These are phyloP conservation scores for Hyphopichia burtonii DNA, from an alignment of 1,139 yeast species.

Conservation along the genomic window DNA sequence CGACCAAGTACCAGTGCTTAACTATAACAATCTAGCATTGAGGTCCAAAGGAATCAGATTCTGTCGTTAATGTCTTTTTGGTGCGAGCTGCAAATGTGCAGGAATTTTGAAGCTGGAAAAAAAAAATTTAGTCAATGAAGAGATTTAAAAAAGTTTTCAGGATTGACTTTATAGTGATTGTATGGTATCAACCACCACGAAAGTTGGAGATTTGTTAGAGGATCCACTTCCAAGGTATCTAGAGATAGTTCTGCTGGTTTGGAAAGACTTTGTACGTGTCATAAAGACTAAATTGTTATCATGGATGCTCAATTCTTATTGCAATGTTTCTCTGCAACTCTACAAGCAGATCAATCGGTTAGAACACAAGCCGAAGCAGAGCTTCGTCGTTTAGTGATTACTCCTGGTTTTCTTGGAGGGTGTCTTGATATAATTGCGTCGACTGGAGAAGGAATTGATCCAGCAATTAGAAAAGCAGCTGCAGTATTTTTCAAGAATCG, in stretches of 20 bases:
- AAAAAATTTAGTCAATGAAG: neutral
- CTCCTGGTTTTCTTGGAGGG: slow-evolving; percentile 78
- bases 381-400: slow-evolving; percentile 52
- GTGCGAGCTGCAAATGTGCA: neutral
- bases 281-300: too few species aligned
- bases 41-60: too few species aligned
- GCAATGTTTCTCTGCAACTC: slow-evolving; percentile 79
- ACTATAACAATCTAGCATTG: too few species aligned
- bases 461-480: slow-evolving; percentile 69
- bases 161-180: too few species aligned
- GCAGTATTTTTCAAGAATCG: slow-evolving; percentile 86
- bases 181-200: too few species aligned
- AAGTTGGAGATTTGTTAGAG: too few species aligned
- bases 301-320: slow-evolving; percentile 73
- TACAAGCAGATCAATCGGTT: slow-evolving; percentile 62
- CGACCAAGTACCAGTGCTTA: too few species aligned
- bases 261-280: too few species aligned
- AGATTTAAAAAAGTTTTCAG: too few species aligned
- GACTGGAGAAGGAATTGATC: slow-evolving; percentile 49
- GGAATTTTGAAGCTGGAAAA: neutral
- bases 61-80: too few species aligned
- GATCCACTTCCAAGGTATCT: too few species aligned
- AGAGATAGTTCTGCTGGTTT: too few species aligned
- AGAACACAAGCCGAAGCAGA: slow-evolving; percentile 72
- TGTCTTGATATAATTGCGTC: slow-evolving; percentile 68